A percentile compares a stretch with the other conserved stretches of the same genome.
phyloP scores from a whole-genome alignment of 352 stramenopile species.

The Globisporangium nunn region DNA sequence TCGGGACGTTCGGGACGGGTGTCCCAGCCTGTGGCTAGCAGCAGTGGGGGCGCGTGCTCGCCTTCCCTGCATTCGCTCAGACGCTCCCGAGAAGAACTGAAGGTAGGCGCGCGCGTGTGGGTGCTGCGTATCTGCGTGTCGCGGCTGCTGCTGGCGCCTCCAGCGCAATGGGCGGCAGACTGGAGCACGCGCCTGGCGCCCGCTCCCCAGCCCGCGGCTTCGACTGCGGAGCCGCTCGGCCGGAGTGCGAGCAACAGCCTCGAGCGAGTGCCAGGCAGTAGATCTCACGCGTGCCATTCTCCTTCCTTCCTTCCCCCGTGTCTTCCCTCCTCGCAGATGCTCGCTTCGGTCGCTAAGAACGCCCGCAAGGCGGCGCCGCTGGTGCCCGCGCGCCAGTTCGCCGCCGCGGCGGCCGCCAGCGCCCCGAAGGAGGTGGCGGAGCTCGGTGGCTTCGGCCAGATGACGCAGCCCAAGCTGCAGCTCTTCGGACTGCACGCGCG shows the following conservation, averaged over 20 bases:
- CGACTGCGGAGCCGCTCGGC: no score
- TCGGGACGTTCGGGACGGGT: no score
- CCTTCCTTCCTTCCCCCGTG: no score
- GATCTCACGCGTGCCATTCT: neutral
- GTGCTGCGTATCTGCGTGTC: neutral
- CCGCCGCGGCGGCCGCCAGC: constrained; percentile 24
- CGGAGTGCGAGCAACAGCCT: no score
- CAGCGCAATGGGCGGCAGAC: neutral
- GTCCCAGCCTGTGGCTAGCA: no score
- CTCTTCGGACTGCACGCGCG: constrained; percentile 94
- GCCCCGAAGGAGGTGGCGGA: constrained; percentile 42
- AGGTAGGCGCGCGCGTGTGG: constrained; percentile 5
- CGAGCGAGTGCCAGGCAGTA: neutral
- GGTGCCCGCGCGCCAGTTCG: constrained; percentile 28
- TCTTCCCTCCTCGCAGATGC: constrained; percentile 24
- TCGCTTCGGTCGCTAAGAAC: constrained; percentile 73
- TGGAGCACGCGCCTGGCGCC: no score
- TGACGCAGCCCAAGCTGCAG: constrained; percentile 88
- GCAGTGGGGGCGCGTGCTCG: neutral
- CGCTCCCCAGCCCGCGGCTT: no score
- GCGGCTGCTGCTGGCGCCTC: no score
- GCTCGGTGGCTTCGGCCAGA: constrained; percentile 69
- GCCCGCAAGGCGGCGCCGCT: constrained; percentile 34
- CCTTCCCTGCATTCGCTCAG: constrained; percentile 11
- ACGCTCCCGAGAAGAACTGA: constrained; percentile 11